A percentile compares a stretch with the other conserved stretches of the same genome.
Evolutionary conservation across 176 grass and related monocot species (phyloP).

Genomic region (Microstegium vimineum): DNA sequence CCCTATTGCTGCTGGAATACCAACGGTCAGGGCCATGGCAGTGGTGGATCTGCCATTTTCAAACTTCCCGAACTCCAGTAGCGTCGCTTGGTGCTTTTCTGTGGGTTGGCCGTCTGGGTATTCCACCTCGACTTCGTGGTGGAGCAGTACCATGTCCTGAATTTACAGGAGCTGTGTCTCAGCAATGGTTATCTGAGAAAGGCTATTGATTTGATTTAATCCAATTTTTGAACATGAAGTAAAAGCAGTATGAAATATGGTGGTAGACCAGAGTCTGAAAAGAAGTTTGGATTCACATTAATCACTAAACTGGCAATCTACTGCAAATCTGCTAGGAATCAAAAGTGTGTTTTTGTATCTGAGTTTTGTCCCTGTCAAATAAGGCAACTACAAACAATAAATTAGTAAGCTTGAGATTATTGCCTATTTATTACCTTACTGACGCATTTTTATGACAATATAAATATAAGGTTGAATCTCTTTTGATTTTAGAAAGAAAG

Average conservation of each 20-base stretch:
- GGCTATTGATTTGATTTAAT: not conserved
- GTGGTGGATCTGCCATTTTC: constrained; percentile 61
- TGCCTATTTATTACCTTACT: not conserved
- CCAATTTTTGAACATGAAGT: not conserved
- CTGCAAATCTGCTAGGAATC: not conserved
- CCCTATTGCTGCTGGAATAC: constrained; percentile 75
- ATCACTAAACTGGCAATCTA: not conserved
- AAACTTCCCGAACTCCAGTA: constrained; percentile 72
- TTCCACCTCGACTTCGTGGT: constrained; percentile 82
- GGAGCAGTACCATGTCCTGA: constrained; percentile 97
- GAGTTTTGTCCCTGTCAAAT: not conserved
- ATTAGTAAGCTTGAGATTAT: not conserved
- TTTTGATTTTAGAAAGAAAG: not conserved
- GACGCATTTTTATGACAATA: not conserved
- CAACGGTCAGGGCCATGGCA: constrained; percentile 95
- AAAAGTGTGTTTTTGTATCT: not conserved
- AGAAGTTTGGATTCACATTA: not conserved
- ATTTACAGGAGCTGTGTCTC: constrained; percentile 3
- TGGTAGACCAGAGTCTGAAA: not conserved
- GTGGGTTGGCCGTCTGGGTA: constrained; percentile 48
- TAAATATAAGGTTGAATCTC: not conserved
- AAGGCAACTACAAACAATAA: not conserved
- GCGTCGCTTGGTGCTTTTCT: constrained; percentile 76
- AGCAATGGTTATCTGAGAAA: not conserved
- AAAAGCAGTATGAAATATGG: not conserved